These are phyloP conservation scores for Talaromyces ruber DNA, from an alignment of 495 filamentous ascomycete species.

Conservation along the genomic window DNA sequence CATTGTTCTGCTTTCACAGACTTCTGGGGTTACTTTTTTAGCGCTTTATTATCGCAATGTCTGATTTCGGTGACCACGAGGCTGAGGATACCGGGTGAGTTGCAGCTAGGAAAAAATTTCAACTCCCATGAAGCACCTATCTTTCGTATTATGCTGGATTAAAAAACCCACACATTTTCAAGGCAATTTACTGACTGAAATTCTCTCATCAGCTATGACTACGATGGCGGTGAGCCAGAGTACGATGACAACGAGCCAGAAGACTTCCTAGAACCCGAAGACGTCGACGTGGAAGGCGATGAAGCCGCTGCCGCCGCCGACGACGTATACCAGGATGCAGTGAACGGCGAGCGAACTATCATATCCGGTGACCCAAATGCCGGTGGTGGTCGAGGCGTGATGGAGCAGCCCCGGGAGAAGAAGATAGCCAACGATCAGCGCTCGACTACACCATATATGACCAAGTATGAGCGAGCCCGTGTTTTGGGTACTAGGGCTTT, in stretches of 20 bases:
- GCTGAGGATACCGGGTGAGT: conserved; percentile 45
- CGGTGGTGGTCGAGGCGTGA: conserved; percentile 39
- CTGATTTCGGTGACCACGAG: conserved; percentile 71
- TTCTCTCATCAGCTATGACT: conserved; percentile 34
- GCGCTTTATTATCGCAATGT: conserved; percentile 49
- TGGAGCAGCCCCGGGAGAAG: conserved; percentile 69
- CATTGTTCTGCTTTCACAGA: not conserved
- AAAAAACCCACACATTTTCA: not conserved
- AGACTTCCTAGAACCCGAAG: conserved; percentile 41
- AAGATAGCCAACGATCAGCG: conserved; percentile 84
- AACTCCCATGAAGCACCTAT: not conserved
- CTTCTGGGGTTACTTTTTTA: not conserved
- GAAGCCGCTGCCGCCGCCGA: conserved; percentile 42
- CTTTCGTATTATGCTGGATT: not conserved
- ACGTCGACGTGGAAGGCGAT: conserved; percentile 25
- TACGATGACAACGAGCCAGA: conserved; percentile 61
- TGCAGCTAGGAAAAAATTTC: not conserved
- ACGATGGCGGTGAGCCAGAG: conserved; percentile 49
- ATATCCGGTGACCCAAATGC: conserved; percentile 69
- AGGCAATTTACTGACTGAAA: conserved; percentile 11
- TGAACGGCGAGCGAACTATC: conserved; percentile 52
- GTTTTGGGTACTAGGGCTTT: conserved; percentile 87
- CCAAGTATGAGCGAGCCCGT: conserved; percentile 93
- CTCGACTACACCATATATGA: conserved; percentile 96
- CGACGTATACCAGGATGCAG: conserved; percentile 37